phyloP scores from a whole-genome alignment of 257 asterid species.

The Voacanga thouarsii region DNA sequence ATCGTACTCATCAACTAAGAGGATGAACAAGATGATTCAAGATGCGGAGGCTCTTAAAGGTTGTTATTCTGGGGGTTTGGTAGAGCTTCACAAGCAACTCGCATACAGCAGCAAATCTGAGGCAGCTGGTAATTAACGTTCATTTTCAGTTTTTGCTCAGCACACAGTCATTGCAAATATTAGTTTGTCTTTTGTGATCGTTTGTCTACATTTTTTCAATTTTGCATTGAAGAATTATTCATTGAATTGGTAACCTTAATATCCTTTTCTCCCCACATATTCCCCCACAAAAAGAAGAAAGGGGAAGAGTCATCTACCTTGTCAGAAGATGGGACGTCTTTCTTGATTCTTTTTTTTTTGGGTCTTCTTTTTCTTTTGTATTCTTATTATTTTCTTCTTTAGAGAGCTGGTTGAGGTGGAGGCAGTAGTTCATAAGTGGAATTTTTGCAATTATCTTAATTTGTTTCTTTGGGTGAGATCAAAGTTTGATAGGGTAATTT shows the following conservation, averaged over 20 bases:
- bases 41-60: constrained; percentile 13
- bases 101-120: constrained; percentile 22
- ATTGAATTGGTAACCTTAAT: neutral
- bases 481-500: too few relatives aligned
- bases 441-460: too few relatives aligned
- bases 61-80: constrained; percentile 16
- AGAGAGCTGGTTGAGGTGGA: too few relatives aligned
- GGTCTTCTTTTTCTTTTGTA: too few relatives aligned
- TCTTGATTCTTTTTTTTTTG: neutral
- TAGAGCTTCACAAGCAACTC: constrained; percentile 15
- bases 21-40: constrained; percentile 10
- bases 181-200: neutral
- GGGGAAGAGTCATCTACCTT: neutral
- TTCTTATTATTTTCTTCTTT: too few relatives aligned
- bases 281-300: neutral
- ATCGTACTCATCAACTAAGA: constrained; percentile 13
- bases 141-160: neutral
- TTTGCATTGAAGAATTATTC: neutral
- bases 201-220: neutral
- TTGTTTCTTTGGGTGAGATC: too few relatives aligned
- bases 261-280: too few relatives aligned
- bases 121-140: constrained; percentile 14
- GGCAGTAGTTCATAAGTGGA: too few relatives aligned
- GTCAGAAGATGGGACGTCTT: neutral
- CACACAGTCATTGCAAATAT: neutral